Percentiles rank a stretch among this genome's conserved stretches.
Evolutionary conservation across 495 filamentous ascomycete genomes (phyloP).

Genomic region (Penicillium pulvis): DNA sequence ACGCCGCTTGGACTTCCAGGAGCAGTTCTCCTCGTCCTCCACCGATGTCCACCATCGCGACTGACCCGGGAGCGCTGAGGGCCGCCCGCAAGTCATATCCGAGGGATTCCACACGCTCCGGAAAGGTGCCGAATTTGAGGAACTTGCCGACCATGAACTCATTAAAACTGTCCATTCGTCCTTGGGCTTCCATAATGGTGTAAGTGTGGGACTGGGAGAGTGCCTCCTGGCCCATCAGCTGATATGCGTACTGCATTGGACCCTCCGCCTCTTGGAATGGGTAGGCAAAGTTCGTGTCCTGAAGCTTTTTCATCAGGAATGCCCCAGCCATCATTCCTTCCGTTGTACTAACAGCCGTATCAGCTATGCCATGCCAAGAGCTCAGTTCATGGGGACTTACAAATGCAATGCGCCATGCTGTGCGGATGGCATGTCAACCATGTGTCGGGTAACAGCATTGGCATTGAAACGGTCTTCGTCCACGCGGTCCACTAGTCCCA

Average conservation of each 20-base stretch:
- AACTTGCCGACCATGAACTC: conserved; percentile 46
- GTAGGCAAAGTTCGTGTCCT: conserved; percentile 36
- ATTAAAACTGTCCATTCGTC: conserved; percentile 46
- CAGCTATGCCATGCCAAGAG: neutral
- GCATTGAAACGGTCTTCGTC: conserved; percentile 29
- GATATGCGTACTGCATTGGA: conserved; percentile 39
- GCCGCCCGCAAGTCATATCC: conserved; percentile 37
- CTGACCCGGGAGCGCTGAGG: conserved; percentile 26
- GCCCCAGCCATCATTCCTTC: conserved; percentile 39
- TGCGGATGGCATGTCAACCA: conserved; percentile 36
- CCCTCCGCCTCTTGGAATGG: conserved; percentile 38
- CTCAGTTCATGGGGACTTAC: conserved; percentile 18
- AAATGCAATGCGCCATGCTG: conserved; percentile 45
- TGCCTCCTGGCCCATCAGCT: conserved; percentile 32
- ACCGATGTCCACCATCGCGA: conserved; percentile 55
- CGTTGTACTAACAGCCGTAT: conserved; percentile 26
- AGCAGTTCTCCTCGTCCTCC: conserved; percentile 57
- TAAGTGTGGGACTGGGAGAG: conserved; percentile 39
- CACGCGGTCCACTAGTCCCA: conserved; percentile 35
- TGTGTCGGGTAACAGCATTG: conserved; percentile 38
- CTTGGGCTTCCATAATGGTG: conserved; percentile 39
- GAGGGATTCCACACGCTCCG: conserved; percentile 26
- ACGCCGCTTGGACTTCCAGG: conserved; percentile 41
- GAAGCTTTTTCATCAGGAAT: conserved; percentile 40
- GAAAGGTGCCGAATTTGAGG: conserved; percentile 32